Percentiles rank a stretch among this genome's conserved stretches.
These are phyloP conservation scores for Colletotrichum viniferum DNA, from an alignment of 2,329 filamentous ascomycete genomes.

Conservation along the genomic window DNA sequence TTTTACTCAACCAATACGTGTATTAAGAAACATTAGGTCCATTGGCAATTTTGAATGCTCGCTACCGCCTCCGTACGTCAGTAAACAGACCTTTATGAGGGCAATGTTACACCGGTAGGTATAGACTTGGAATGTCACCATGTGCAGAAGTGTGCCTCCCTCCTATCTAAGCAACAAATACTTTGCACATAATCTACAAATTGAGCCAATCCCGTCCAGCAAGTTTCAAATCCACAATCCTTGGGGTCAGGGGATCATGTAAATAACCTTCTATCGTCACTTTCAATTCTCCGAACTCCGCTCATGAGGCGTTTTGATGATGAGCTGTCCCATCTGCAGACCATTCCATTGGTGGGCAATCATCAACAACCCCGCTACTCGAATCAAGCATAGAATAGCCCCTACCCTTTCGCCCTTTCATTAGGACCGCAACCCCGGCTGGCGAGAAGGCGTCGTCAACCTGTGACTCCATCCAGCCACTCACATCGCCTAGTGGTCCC, in stretches of 20 bases:
- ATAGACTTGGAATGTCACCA: background rate
- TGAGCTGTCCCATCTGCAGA: background rate
- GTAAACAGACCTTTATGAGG: background rate
- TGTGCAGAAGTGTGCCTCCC: background rate
- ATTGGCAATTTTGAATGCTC: background rate
- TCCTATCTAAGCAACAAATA: background rate
- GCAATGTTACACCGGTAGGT: background rate
- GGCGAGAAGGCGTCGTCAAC: background rate
- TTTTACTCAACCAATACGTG: background rate
- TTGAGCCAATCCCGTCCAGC: background rate
- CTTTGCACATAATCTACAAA: background rate
- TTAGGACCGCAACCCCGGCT: background rate
- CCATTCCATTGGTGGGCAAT: background rate
- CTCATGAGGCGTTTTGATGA: background rate
- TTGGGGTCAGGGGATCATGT: background rate
- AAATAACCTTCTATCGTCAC: background rate
- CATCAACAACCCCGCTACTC: background rate
- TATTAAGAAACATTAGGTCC: background rate
- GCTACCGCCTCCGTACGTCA: background rate
- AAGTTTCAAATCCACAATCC: background rate
- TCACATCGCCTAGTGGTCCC: background rate
- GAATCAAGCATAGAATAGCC: background rate
- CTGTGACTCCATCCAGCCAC: background rate
- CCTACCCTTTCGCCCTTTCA: background rate
- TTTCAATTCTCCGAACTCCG: background rate